A percentile compares a stretch with the other conserved stretches of the same genome.
Evolutionary conservation across 129 eudicot species (phyloP).

Genomic region (Rutidosis leptorrhynchoides): DNA sequence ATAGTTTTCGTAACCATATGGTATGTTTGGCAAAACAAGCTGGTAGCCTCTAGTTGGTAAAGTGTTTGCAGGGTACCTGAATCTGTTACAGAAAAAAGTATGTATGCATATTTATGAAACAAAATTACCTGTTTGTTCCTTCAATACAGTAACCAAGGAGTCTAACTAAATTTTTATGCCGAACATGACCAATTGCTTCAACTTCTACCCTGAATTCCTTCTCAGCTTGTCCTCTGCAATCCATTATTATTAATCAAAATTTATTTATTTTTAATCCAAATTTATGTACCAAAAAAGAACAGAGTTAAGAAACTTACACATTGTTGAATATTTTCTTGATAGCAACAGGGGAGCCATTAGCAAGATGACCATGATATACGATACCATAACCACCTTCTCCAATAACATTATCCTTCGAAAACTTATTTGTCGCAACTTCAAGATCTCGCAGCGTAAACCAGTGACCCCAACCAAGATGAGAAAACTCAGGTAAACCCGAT

Average conservation of each 20-base stretch:
- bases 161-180: slow-evolving; percentile 77
- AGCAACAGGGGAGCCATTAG: slow-evolving; percentile 71
- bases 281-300: background rate
- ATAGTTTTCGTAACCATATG: background rate
- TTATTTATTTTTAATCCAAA: too few relatives aligned
- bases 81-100: background rate
- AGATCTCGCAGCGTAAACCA: slow-evolving; percentile 86
- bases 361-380: slow-evolving; percentile 62
- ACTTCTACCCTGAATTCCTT: slow-evolving; percentile 80
- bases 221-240: slow-evolving; percentile 73
- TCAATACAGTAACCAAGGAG: slow-evolving; percentile 83
- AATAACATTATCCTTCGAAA: slow-evolving; percentile 68
- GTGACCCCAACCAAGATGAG: slow-evolving; percentile 93
- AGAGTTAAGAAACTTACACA: slow-evolving; percentile 45
- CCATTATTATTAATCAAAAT: too few relatives aligned
- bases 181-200: slow-evolving; percentile 86
- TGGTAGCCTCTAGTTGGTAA: too few relatives aligned
- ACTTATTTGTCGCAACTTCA: slow-evolving; percentile 60
- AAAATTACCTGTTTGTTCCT: slow-evolving; percentile 73
- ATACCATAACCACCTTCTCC: slow-evolving; percentile 94
- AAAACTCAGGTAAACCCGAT: slow-evolving; percentile 71
- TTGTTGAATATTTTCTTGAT: slow-evolving; percentile 72
- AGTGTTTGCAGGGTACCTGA: too few relatives aligned
- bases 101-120: background rate
- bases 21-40: too few relatives aligned